These are phyloP conservation scores for Aspergillus terreus DNA, from an alignment of 2,329 filamentous ascomycete species.

Conservation along the genomic window DNA sequence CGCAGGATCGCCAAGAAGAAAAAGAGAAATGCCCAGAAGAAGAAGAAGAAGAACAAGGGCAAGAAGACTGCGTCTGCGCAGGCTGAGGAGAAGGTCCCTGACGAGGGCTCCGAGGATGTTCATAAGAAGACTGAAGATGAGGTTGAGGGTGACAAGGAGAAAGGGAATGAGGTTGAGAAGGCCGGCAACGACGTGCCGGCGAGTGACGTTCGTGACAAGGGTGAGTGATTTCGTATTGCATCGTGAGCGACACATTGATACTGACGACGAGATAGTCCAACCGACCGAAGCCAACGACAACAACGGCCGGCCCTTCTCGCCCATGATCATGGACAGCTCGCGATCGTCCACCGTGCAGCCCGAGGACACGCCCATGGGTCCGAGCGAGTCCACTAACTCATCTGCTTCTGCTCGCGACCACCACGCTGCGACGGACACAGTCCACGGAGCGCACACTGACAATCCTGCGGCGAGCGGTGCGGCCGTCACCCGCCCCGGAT, in stretches of 20 bases:
- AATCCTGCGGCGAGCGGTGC: no score
- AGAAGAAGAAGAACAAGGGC: neutral
- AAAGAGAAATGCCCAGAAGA: constrained; percentile 7
- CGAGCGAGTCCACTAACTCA: no score
- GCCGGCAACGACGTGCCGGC: neutral
- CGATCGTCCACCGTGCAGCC: no score
- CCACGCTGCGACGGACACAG: no score
- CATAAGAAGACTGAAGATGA: neutral
- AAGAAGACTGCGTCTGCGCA: neutral
- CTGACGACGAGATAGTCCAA: neutral
- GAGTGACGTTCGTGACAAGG: no score
- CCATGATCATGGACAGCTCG: neutral
- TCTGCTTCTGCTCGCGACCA: no score
- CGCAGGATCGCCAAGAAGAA: constrained; percentile 7
- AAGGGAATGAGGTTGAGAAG: neutral
- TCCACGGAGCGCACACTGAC: no score
- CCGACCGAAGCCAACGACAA: neutral
- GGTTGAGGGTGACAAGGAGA: neutral
- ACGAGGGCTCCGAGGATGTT: neutral
- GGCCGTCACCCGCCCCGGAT: neutral
- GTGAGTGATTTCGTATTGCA: neutral
- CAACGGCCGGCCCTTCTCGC: neutral
- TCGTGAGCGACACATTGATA: neutral
- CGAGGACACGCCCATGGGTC: no score
- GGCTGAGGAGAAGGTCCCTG: neutral